Conservation (phyloP, 2,329 filamentous ascomycete genomes). For the Kalmusia sp. region DNA sequence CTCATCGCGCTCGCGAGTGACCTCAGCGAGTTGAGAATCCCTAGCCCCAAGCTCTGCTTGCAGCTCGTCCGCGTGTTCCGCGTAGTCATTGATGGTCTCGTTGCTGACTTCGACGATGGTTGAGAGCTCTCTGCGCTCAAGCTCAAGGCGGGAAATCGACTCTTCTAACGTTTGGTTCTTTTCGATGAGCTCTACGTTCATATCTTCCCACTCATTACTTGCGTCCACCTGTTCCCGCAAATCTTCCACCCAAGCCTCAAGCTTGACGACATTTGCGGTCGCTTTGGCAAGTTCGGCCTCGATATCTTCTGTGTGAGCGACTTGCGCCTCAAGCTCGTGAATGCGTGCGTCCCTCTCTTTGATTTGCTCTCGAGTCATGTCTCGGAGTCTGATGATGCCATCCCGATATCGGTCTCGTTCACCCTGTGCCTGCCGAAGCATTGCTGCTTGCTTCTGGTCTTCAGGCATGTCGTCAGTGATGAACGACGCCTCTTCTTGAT, state of each 20-base stretch:
- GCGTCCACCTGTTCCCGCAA: conserved; percentile 90
- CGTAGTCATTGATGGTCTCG: conserved; percentile 90
- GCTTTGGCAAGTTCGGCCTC: conserved; percentile 46
- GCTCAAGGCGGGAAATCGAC: conserved; percentile 81
- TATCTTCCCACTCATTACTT: conserved; percentile 85
- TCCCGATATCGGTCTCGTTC: conserved; percentile 88
- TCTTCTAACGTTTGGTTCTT: conserved; percentile 85
- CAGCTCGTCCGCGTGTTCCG: conserved; percentile 92
- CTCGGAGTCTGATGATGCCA: conserved; percentile 81
- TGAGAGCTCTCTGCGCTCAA: conserved; percentile 85
- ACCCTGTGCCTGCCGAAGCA: conserved; percentile 90
- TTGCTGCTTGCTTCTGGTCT: conserved; percentile 84
- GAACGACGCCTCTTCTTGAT: conserved; percentile 86
- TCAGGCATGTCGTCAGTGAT: conserved; percentile 83
- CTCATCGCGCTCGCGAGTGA: conserved; percentile 72
- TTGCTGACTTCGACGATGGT: conserved; percentile 91
- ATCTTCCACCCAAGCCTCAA: conserved; percentile 80
- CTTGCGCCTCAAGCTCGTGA: conserved; percentile 46
- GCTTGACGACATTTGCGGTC: conserved; percentile 53
- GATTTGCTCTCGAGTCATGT: conserved; percentile 86
- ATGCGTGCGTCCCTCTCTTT: conserved; percentile 69
- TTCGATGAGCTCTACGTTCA: conserved; percentile 90
- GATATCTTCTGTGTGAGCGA: conserved; percentile 42
- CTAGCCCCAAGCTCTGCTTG: conserved; percentile 92
- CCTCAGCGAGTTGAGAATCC: conserved; percentile 83